Evolutionary conservation across 2,329 filamentous ascomycete species (phyloP), one percentile per base, ranked within the genome.

Genomic region (Sarocladium strictum): DNA sequence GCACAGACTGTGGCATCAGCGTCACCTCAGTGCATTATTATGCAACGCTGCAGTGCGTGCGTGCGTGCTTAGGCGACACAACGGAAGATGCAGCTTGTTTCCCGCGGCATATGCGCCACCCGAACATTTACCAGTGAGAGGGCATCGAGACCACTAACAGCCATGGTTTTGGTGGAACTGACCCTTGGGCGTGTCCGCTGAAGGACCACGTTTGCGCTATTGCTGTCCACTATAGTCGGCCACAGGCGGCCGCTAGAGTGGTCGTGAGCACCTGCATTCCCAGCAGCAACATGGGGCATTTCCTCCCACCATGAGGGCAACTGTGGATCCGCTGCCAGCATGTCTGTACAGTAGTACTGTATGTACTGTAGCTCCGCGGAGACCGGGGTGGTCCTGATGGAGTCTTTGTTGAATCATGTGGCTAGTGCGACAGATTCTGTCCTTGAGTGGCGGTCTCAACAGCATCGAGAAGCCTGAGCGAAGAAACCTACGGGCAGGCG

Each of bases 401-500:
- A 10, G 26, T 35, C 27, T n/a, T 35, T 29, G 11, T 35, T 29
- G 47, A 51, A 51, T 51, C 47, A 51, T 51, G 27, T 51, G 27
- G 47, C 47, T 35, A 10, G n/a, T 47, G 43, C 43, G 21, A 23
- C n/a, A 24, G 47, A 17, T 12, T 3, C 27, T 19, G 15, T 4
- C n/a, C n/a, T n/a, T n/a, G n/a, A n/a, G n/a, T n/a, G n/a, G n/a
- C 3, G 29, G 26, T 23, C 12, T 7, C 29, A 32, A n/a, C n/a
- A n/a, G 26, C 47, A 12, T 33, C 47, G 47, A 51, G 47, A 51
- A 51, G 47, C 29, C 29, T 10, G 11, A 33, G 26, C 21, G 47
- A 51, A 51, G 47, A 21, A 51, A 51, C 33, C n/a, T 33, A 29
- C 35, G 47, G 47, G 27, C 47, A 19, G 27, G 9, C 47, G 21